A percentile compares a stretch with the other conserved stretches of the same genome.
These are phyloP conservation scores for Sparassis latifolia DNA, from an alignment of 1,284 basidiomycete genomes.

Conservation along the genomic window DNA sequence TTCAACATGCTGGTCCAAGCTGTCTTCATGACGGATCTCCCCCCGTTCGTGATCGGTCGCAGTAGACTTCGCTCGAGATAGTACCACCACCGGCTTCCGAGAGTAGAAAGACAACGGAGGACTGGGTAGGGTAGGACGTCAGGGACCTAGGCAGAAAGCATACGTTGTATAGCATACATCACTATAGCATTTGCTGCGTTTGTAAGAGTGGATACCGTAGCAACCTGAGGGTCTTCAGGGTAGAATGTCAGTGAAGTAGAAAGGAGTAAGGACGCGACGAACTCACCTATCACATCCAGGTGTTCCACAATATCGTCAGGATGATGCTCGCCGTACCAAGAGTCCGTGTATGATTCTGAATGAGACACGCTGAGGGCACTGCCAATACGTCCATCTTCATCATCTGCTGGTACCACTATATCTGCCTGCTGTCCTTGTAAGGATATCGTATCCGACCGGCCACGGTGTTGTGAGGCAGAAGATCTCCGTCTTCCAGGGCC, in stretches of 20 bases:
- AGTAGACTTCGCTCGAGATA: conserved; percentile 30
- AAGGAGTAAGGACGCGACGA: conserved; percentile 6
- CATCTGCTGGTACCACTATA: conserved; percentile 22
- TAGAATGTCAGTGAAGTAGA: not conserved
- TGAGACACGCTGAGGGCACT: conserved; percentile 36
- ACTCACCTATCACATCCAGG: conserved; percentile 66
- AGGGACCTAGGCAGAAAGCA: not conserved
- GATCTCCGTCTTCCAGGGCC: not conserved
- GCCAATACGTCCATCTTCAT: conserved; percentile 33
- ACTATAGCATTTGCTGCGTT: conserved; percentile 78
- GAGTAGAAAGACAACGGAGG: conserved; percentile 66
- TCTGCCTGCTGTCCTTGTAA: conserved; percentile 28
- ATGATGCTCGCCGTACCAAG: conserved; percentile 35
- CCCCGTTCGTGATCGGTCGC: conserved; percentile 28
- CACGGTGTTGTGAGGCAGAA: conserved; percentile 2
- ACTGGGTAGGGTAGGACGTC: conserved; percentile 26
- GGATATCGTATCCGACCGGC: conserved; percentile 12
- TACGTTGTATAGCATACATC: conserved; percentile 34
- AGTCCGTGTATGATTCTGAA: conserved; percentile 13
- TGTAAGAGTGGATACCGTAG: conserved; percentile 62
- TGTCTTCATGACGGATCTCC: conserved; percentile 38
- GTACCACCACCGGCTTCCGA: conserved; percentile 57
- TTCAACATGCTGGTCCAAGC: conserved; percentile 75
- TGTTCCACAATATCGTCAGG: conserved; percentile 72
- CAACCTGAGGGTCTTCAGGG: conserved; percentile 62